Evolutionary conservation across 78 protist species (phyloP), one percentile per base, ranked within the genome.

Genomic region (Polysphondylium violaceum): DNA sequence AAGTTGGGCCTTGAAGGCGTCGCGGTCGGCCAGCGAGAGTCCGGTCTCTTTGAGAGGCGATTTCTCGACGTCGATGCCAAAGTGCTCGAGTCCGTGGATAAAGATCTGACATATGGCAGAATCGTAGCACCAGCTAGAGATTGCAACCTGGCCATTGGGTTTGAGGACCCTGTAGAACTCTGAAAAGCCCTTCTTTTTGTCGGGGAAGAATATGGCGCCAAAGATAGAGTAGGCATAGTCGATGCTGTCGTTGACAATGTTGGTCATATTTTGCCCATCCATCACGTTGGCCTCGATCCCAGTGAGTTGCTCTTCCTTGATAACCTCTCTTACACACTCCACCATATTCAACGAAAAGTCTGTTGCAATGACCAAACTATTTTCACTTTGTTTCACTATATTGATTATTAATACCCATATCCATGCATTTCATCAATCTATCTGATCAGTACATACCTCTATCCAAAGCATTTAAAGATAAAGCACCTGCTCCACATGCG

Each of bases 291-390:
- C 53, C 16, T 41, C 59, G 8, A 71, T 71, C 23, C 36, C 36
- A 31, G 27, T 12, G 6, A 8, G 2, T 3, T 3, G 21, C 17
- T 47, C 40, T 51, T 71, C 8, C 14, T 17, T 4, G 3, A 71
- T 71, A 4, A 19, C 47, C 3, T 33, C 5, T 5, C 40, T 38
- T 4, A 12, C 31, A 35, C 12, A 35, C 25, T 75, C 23, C 2
- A 75, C 40, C 85, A 75, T 75, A 21, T 56, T 40, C 14, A 51
- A 36, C 41, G 85, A 55, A 23, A 60, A 75, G n/a, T 75, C 85
- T 4, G 60, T 75, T 33, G 85, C 85, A 5, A 50, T 38, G 11
- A 75, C 69, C 3, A 1, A 8, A 4, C 69, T 63, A 58, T 41
- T n/a, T n/a, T n/a, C n/a, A n/a, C n/a, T n/a, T n/a, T n/a, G n/a